These are phyloP conservation scores for Melaleuca alternifolia DNA, from an alignment of 345 rosid species.

Conservation along the genomic window DNA sequence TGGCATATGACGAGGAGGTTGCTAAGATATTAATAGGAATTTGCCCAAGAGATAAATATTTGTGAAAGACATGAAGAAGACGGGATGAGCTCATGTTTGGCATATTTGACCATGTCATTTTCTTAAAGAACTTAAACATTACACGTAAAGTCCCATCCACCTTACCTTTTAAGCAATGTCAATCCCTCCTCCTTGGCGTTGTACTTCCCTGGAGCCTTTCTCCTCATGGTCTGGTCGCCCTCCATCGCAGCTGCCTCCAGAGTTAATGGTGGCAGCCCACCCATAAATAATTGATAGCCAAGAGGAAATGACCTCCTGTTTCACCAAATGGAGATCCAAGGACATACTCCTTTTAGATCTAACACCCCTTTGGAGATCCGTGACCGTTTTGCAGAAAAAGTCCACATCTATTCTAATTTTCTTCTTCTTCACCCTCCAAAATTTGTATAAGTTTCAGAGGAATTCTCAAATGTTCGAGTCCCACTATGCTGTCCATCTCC, in stretches of 20 bases:
- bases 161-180: not conserved
- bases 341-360: not conserved
- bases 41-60: not conserved
- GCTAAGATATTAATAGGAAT: accelerated
- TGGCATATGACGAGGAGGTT: not conserved
- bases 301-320: not conserved
- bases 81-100: accelerated
- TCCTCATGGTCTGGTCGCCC: not conserved
- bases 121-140: not conserved
- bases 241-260: not conserved
- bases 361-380: not conserved
- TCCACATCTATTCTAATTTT: not conserved
- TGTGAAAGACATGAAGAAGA: not conserved
- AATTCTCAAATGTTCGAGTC: not conserved
- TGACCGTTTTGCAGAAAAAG: not conserved
- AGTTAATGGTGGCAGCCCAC: not conserved
- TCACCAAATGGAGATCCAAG: not conserved
- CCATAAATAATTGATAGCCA: not conserved
- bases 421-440: not conserved
- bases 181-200: not conserved
- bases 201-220: not conserved
- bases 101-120: not conserved
- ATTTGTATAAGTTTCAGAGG: not conserved
- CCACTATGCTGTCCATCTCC: not conserved
- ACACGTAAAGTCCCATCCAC: not conserved